These are phyloP conservation scores for Rhodocollybia butyracea DNA, from an alignment of 768 basidiomycete genomes.

Conservation along the genomic window DNA sequence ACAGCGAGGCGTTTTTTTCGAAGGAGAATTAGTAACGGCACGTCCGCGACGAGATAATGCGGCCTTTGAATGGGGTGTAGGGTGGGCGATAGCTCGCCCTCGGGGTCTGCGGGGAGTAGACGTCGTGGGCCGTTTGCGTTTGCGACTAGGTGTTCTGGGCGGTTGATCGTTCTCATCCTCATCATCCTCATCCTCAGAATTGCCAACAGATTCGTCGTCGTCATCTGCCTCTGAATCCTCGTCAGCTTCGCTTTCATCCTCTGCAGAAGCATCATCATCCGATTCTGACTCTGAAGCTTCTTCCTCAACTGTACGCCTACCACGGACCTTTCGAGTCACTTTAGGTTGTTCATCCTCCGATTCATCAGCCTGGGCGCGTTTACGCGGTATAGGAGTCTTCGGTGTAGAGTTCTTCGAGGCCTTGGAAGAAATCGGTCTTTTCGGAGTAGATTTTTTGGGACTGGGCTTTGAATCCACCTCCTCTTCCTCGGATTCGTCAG, in stretches of 20 bases:
- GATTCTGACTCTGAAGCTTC: slow-evolving; percentile 19
- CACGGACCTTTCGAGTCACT: too few species aligned
- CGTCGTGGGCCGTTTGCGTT: slow-evolving; percentile 40
- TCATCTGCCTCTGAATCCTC: slow-evolving; percentile 21
- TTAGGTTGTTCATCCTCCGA: slow-evolving; percentile 8
- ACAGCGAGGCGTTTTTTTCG: slow-evolving; percentile 21
- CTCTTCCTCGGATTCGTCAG: background rate
- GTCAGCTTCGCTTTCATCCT: slow-evolving; percentile 28
- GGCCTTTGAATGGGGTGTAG: slow-evolving; percentile 77
- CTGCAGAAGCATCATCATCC: slow-evolving; percentile 23
- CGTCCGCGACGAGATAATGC: slow-evolving; percentile 46
- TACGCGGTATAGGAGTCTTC: background rate
- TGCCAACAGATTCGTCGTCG: background rate
- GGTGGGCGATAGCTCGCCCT: slow-evolving; percentile 46
- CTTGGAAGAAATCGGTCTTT: background rate
- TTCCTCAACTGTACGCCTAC: too few species aligned
- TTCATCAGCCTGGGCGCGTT: background rate
- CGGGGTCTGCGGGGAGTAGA: slow-evolving; percentile 31
- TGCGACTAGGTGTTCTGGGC: slow-evolving; percentile 49
- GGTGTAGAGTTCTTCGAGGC: background rate
- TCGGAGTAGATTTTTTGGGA: background rate
- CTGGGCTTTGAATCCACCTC: background rate
- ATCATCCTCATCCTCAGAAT: slow-evolving; percentile 20
- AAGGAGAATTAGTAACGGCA: slow-evolving; percentile 12
- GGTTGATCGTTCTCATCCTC: slow-evolving; percentile 31